These are phyloP conservation scores for Picochlorum costavermella DNA, from an alignment of 139 green algal genomes.

Conservation along the genomic window DNA sequence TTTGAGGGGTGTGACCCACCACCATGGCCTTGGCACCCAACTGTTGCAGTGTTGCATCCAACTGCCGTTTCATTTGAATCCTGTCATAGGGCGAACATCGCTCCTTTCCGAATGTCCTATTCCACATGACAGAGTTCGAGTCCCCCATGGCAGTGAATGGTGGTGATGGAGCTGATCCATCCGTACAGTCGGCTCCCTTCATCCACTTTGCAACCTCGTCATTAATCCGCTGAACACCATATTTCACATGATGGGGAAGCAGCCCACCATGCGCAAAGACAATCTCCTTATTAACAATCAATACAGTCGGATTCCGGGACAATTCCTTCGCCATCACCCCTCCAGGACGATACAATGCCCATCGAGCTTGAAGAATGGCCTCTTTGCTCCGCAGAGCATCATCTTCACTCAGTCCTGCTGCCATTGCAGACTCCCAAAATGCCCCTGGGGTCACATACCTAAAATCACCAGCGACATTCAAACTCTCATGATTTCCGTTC, in stretches of 20 bases:
- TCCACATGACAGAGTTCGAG: conserved; percentile 79
- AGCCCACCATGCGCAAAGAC: conserved; percentile 86
- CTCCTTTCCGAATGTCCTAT: conserved; percentile 57
- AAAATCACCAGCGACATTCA: conserved; percentile 84
- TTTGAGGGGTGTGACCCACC: conserved; percentile 84
- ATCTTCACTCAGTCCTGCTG: conserved; percentile 51
- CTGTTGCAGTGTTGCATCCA: conserved; percentile 47
- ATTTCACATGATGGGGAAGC: conserved; percentile 62
- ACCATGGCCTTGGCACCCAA: conserved; percentile 65
- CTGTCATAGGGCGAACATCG: conserved; percentile 39
- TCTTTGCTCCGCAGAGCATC: conserved; percentile 40
- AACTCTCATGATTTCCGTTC: conserved; percentile 88
- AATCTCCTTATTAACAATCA: conserved; percentile 79
- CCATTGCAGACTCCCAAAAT: conserved; percentile 70
- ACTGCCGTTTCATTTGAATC: conserved; percentile 46
- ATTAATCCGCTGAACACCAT: conserved; percentile 56
- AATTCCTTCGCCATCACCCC: conserved; percentile 72
- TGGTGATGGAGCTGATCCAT: conserved; percentile 44
- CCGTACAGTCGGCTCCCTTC: conserved; percentile 42
- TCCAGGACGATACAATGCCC: conserved; percentile 69
- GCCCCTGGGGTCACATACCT: conserved; percentile 79
- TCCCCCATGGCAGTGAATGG: conserved; percentile 86
- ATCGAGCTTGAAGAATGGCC: conserved; percentile 40
- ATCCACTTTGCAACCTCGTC: conserved; percentile 82
- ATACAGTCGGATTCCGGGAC: conserved; percentile 76